Percentiles rank a stretch among this genome's conserved stretches.
Evolutionary conservation across 768 basidiomycete species (phyloP).

Genomic region (Auricularia heimuer): DNA sequence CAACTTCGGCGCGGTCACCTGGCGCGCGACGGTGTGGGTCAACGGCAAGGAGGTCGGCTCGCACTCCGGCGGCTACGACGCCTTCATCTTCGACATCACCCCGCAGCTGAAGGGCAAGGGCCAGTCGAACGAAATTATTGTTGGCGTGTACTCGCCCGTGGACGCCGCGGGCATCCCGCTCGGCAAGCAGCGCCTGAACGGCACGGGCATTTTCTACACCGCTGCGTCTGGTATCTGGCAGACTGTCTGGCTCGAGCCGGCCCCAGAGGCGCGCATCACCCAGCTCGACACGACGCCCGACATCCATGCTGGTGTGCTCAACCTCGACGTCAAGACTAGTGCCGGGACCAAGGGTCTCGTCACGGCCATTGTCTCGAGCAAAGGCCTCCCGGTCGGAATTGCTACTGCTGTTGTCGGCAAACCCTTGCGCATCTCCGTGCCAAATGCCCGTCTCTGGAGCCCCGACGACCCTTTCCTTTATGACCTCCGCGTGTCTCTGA

Average conservation of each 20-base stretch:
- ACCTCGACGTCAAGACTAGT: background rate
- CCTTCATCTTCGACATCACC: background rate
- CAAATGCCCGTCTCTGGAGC: conserved; percentile 1
- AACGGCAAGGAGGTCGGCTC: background rate
- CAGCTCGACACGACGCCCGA: background rate
- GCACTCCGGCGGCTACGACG: background rate
- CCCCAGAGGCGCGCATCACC: background rate
- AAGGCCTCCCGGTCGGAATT: background rate
- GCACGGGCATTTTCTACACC: background rate
- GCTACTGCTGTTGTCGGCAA: background rate
- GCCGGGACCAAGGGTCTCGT: background rate
- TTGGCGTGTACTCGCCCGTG: background rate
- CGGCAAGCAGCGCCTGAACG: conserved; percentile 1
- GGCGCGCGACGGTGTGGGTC: background rate
- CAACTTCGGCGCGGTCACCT: conserved; percentile 2
- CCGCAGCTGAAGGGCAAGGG: background rate
- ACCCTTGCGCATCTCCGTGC: background rate
- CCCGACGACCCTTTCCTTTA: conserved; percentile 1
- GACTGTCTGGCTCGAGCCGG: conserved; percentile 1
- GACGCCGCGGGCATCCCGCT: background rate
- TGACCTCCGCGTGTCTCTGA: background rate
- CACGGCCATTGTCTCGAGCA: background rate
- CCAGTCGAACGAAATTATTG: background rate
- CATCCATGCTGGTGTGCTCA: background rate
- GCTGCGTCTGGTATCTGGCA: background rate